Conservation (phyloP, 345 rosid genomes). For the Salix koriyanagi region DNA sequence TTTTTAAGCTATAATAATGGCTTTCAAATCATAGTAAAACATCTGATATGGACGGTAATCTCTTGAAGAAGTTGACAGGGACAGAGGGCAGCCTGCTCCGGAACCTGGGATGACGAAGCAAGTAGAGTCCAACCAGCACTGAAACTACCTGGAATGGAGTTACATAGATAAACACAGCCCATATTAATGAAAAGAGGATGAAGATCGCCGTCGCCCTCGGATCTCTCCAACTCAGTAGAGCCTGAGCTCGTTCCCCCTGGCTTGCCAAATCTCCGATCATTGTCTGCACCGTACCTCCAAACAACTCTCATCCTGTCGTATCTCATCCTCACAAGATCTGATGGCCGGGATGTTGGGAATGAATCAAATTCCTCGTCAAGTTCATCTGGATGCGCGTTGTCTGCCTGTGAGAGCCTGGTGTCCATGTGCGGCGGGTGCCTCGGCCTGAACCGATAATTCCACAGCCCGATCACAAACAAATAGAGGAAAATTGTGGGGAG, state of each 20-base stretch:
- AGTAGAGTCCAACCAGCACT: slow-evolving; percentile 24
- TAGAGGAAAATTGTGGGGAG: slow-evolving; percentile 30
- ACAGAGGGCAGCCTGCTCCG: slow-evolving; percentile 30
- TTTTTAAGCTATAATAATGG: not conserved
- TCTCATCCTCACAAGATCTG: slow-evolving; percentile 30
- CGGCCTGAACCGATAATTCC: slow-evolving; percentile 34
- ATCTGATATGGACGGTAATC: slow-evolving; percentile 30
- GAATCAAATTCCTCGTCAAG: slow-evolving; percentile 31
- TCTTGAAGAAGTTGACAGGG: slow-evolving; percentile 37
- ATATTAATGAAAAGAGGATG: slow-evolving; percentile 23
- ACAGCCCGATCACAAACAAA: slow-evolving; percentile 26
- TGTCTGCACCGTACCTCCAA: slow-evolving; percentile 24
- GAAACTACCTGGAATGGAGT: slow-evolving; percentile 34
- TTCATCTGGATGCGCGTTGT: slow-evolving; percentile 21
- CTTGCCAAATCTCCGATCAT: slow-evolving; percentile 33
- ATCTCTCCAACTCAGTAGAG: slow-evolving; percentile 30
- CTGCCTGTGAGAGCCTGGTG: slow-evolving; percentile 20
- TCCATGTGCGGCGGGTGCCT: slow-evolving; percentile 34
- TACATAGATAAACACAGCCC: slow-evolving; percentile 27
- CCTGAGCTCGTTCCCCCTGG: slow-evolving; percentile 30
- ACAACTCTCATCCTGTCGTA: slow-evolving; percentile 29
- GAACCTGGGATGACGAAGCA: slow-evolving; percentile 33
- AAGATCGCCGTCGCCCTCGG: slow-evolving; percentile 33
- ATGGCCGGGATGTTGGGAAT: slow-evolving; percentile 12
- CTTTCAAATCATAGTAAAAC: slow-evolving; percentile 16